Evolutionary conservation across 2,329 filamentous ascomycete genomes (phyloP).

Genomic region (Colletotrichum australisinense): DNA sequence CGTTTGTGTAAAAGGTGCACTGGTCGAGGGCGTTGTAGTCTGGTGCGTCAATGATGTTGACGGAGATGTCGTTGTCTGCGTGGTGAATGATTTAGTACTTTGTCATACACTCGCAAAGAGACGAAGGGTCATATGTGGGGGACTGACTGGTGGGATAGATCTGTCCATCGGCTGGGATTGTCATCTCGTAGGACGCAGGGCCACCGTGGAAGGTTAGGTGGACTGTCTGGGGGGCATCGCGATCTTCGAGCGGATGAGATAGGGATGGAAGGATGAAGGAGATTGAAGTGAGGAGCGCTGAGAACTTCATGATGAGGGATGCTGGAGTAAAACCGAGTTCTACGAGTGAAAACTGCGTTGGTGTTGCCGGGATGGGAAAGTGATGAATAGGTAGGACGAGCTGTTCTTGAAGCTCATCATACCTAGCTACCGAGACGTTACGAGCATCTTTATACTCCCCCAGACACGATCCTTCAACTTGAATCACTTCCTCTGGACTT

Average conservation of each 20-base stretch:
- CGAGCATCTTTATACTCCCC: not conserved
- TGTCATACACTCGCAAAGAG: not conserved
- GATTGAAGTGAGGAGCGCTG: conserved; percentile 16
- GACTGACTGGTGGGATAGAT: conserved; percentile 50
- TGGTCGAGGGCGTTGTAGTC: conserved; percentile 55
- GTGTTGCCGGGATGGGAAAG: too few relatives aligned
- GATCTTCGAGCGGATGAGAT: conserved; percentile 38
- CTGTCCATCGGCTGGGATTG: conserved; percentile 55
- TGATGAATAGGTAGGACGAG: too few relatives aligned
- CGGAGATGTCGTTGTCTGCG: conserved; percentile 51
- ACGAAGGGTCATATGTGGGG: too few relatives aligned
- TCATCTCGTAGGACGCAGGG: conserved; percentile 53
- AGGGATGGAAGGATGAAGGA: conserved; percentile 19
- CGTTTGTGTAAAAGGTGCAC: conserved; percentile 57
- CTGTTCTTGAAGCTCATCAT: not conserved
- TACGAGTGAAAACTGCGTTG: too few relatives aligned
- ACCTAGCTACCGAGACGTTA: not conserved
- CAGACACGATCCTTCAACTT: not conserved
- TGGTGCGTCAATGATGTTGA: conserved; percentile 54
- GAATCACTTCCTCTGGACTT: not conserved
- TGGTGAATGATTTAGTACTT: not conserved
- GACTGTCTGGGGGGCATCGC: conserved; percentile 48
- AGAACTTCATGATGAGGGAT: conserved; percentile 38
- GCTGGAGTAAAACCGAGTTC: too few relatives aligned
- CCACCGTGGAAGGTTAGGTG: conserved; percentile 58